phyloP scores from a whole-genome alignment of 2,329 filamentous ascomycete genomes.

The Magnaporthales sp. region DNA sequence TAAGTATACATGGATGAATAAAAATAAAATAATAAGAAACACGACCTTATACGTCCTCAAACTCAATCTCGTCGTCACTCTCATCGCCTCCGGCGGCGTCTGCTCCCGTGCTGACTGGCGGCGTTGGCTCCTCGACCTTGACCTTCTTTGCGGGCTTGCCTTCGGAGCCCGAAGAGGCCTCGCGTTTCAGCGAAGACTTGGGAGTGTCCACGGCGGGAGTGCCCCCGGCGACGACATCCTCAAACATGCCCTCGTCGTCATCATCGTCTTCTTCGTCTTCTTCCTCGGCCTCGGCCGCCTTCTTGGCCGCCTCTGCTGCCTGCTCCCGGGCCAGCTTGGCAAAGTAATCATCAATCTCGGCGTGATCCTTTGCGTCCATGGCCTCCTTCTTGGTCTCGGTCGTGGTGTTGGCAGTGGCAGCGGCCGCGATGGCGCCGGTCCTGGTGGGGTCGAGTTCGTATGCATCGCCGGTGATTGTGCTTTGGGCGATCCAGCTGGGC shows the following conservation, averaged over 20 bases:
- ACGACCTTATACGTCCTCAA: conserved; percentile 41
- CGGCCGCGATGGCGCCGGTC: conserved; percentile 21
- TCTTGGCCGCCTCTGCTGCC: conserved; percentile 25
- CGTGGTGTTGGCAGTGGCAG: conserved; percentile 19
- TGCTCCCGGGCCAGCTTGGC: conserved; percentile 52
- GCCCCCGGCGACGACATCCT: conserved; percentile 33
- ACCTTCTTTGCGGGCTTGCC: conserved; percentile 48
- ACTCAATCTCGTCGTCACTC: conserved; percentile 46
- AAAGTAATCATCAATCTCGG: conserved; percentile 60
- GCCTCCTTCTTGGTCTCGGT: conserved; percentile 21
- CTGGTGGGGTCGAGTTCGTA: conserved; percentile 32
- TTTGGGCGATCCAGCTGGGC: conserved; percentile 63
- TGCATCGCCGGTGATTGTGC: conserved; percentile 57
- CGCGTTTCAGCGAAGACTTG: conserved; percentile 23
- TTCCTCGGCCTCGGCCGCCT: conserved; percentile 20
- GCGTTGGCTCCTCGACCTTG: conserved; percentile 42
- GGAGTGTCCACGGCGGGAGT: conserved; percentile 19
- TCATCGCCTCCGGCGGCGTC: conserved; percentile 28
- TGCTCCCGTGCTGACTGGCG: not conserved
- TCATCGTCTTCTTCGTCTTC: conserved; percentile 29
- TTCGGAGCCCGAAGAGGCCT: conserved; percentile 22
- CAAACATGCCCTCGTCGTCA: conserved; percentile 35
- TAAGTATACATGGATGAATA: not conserved
- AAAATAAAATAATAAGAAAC: not conserved
- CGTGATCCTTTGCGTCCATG: conserved; percentile 40